Evolutionary conservation across 345 rosid genomes (phyloP).

Genomic region (Linum trigynum): DNA sequence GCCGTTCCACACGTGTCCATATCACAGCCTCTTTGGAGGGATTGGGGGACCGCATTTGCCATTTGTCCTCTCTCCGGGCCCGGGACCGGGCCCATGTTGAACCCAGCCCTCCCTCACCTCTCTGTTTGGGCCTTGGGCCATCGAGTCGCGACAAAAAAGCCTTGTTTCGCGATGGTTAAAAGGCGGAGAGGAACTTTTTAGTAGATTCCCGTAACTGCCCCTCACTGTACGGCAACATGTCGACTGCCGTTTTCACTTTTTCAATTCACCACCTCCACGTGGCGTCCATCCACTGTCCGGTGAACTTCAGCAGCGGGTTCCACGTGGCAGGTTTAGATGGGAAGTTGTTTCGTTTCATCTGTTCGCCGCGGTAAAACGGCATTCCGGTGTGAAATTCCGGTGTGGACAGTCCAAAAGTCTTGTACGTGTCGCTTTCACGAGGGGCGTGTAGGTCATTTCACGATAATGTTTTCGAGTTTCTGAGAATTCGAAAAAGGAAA

Average conservation of each 20-base stretch:
- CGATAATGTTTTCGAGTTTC: no score
- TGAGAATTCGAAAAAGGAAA: neutral
- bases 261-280: neutral
- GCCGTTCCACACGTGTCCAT: slow-evolving; percentile 32
- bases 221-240: neutral
- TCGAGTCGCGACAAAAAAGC: slow-evolving; percentile 34
- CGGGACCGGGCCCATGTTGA: slow-evolving; percentile 23
- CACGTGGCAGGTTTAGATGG: neutral
- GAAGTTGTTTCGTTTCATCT: no score
- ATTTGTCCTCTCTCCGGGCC: slow-evolving; percentile 1
- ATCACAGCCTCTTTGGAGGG: slow-evolving; percentile 11
- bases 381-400: neutral
- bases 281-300: neutral
- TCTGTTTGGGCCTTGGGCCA: neutral
- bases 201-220: slow-evolving; percentile 22
- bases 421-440: no score
- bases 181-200: slow-evolving; percentile 10
- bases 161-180: slow-evolving; percentile 9
- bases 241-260: no score
- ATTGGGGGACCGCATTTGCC: slow-evolving; percentile 23
- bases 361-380: no score
- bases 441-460: slow-evolving; percentile 23
- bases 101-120: slow-evolving; percentile 1
- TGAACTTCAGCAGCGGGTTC: neutral
- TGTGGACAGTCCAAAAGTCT: slow-evolving; percentile 8